A percentile compares a stretch with the other conserved stretches of the same genome.
These are phyloP conservation scores for Leishmania major DNA, from an alignment of 208 protist species.

Conservation along the genomic window DNA sequence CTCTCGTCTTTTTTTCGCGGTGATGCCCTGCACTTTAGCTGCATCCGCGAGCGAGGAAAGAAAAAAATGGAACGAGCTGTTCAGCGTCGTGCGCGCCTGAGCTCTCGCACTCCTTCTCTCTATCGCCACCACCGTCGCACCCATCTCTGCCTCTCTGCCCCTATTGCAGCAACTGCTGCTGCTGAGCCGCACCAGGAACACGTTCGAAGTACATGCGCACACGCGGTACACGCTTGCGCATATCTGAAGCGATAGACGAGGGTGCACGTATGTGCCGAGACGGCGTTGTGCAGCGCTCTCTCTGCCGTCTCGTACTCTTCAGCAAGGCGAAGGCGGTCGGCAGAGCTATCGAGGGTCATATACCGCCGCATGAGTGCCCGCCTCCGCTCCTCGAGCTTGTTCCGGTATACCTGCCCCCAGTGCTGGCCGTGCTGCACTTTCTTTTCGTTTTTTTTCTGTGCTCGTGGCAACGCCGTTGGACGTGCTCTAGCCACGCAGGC, in stretches of 20 bases:
- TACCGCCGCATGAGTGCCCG: conserved; percentile 24
- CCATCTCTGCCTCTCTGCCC: neutral
- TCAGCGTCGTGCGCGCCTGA: neutral
- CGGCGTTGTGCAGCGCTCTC: neutral
- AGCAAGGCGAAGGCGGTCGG: neutral
- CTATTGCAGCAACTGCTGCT: too few relatives aligned
- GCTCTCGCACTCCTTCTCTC: neutral
- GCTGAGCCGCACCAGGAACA: too few relatives aligned
- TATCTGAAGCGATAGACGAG: neutral
- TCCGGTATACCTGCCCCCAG: conserved; percentile 27
- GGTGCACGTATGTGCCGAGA: neutral
- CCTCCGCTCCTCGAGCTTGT: conserved; percentile 16
- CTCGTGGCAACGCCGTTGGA: conserved; percentile 40
- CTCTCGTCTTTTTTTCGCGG: neutral
- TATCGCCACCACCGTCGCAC: neutral
- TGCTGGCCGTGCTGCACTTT: conserved; percentile 24
- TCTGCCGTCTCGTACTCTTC: neutral
- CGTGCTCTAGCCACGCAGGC: conserved; percentile 32
- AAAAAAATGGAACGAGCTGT: neutral
- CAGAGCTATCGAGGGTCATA: neutral
- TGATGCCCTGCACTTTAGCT: neutral
- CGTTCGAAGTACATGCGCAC: neutral
- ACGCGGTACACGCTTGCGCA: neutral
- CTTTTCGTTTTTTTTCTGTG: conserved; percentile 43
- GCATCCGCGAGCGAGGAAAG: neutral